Conservation (phyloP, 2,329 filamentous ascomycete species). For the Fusarium mangiferae region DNA sequence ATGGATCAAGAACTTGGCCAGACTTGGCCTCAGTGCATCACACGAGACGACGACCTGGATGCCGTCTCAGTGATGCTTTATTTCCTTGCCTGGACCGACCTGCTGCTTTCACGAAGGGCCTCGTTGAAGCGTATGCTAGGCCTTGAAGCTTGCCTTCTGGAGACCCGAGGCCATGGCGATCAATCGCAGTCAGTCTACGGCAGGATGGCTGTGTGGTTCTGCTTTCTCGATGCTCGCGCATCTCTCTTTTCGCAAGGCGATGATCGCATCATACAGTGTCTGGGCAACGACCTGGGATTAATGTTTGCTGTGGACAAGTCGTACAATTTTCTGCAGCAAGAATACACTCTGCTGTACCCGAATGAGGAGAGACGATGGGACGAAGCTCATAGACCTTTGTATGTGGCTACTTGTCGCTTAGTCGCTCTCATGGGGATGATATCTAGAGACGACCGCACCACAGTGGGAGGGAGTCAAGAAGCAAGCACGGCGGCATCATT, state of each 20-base stretch:
- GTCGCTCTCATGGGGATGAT: rapidly evolving
- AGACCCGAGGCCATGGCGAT: not conserved
- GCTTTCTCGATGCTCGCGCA: not conserved
- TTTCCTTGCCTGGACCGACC: not conserved
- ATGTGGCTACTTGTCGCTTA: not conserved
- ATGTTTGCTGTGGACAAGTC: not conserved
- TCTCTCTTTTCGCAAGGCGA: not conserved
- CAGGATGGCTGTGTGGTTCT: not conserved
- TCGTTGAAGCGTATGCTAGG: rapidly evolving
- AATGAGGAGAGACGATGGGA: not conserved
- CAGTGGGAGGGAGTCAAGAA: rapidly evolving
- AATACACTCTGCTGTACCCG: not conserved
- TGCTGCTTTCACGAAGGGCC: not conserved
- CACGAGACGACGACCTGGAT: not conserved
- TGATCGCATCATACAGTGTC: not conserved
- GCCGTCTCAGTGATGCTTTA: not conserved
- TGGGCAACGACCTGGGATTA: not conserved
- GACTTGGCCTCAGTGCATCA: not conserved
- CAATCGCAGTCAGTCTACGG: not conserved
- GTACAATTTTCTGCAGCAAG: not conserved
- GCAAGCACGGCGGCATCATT: not conserved
- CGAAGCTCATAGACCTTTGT: not conserved
- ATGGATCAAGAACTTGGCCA: rapidly evolving
- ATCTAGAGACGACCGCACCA: not conserved
- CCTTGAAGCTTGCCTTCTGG: rapidly evolving